Evolutionary conservation across 345 rosid genomes (phyloP).

Genomic region (Brassica cretica): DNA sequence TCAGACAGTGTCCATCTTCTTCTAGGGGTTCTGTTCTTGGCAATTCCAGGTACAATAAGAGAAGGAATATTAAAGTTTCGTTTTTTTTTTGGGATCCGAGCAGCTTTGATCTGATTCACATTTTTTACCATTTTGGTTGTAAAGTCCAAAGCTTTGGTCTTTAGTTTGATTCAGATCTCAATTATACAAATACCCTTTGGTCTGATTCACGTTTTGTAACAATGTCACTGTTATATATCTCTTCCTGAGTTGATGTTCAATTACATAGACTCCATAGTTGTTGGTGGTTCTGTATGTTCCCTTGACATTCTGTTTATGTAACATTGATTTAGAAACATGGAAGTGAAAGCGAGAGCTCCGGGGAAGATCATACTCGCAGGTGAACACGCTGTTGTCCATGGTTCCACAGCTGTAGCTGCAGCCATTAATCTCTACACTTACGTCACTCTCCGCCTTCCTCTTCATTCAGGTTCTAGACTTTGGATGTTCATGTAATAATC

Average conservation of each 20-base stretch:
- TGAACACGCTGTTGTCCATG: conserved; percentile 97
- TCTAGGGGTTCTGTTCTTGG: conserved; percentile 2
- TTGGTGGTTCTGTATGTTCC: neutral
- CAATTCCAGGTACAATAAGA: conserved; percentile 21
- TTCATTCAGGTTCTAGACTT: conserved; percentile 47
- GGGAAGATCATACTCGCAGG: conserved; percentile 95
- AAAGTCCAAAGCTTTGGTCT: neutral
- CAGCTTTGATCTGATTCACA: conserved; percentile 24
- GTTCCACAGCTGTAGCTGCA: conserved; percentile 88
- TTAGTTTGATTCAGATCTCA: conserved; percentile 20
- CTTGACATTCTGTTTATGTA: neutral
- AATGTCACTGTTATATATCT: neutral
- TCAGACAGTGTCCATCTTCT: conserved; percentile 32
- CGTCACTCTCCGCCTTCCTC: conserved; percentile 57
- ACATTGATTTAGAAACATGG: conserved; percentile 50
- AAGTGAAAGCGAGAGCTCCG: conserved; percentile 92
- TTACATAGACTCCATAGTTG: neutral
- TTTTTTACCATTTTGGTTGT: conserved; percentile 13
- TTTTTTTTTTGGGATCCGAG: neutral
- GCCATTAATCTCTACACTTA: conserved; percentile 80
- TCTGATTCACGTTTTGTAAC: conserved; percentile 16
- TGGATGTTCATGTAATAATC: neutral
- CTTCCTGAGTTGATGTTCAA: neutral
- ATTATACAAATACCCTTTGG: neutral
- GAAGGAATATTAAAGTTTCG: neutral